Percentiles rank a stretch among this genome's conserved stretches.
Conservation (phyloP, 2,329 filamentous ascomycete genomes). For the Botrytis byssoidea region DNA sequence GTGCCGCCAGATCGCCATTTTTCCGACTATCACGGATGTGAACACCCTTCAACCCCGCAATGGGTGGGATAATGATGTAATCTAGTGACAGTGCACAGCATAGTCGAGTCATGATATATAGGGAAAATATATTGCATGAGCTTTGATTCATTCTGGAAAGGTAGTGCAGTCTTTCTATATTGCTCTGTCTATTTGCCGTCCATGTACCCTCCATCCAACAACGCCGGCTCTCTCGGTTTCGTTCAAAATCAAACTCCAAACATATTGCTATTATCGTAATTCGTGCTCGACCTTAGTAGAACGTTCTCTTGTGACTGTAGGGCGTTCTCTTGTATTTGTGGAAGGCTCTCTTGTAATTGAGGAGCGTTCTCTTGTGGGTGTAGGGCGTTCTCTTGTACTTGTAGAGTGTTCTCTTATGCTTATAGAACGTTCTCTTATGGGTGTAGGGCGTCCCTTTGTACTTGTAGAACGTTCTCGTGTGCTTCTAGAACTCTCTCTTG, state of each 20-base stretch:
- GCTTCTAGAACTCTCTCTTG: not conserved
- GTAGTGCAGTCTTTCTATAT: not conserved
- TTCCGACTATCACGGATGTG: not conserved
- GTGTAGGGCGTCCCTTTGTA: not conserved
- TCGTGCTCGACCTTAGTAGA: not conserved
- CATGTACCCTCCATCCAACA: not conserved
- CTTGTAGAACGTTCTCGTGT: not conserved
- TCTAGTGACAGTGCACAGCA: not conserved
- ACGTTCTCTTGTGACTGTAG: not conserved
- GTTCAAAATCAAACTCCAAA: not conserved
- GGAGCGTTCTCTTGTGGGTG: not conserved
- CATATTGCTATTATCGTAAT: conserved; percentile 9
- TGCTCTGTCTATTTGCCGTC: not conserved
- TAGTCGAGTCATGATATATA: not conserved
- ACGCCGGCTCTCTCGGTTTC: not conserved
- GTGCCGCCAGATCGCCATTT: not conserved
- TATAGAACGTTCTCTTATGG: not conserved
- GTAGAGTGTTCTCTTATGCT: not conserved
- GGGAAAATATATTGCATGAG: not conserved
- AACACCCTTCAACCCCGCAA: not conserved
- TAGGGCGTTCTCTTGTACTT: not conserved
- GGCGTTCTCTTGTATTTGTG: not conserved
- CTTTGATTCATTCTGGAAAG: not conserved
- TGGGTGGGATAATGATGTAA: not conserved
- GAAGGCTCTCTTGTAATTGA: not conserved